Evolutionary conservation across 768 basidiomycete species (phyloP).

Genomic region (Boletus pseudo-olivaceus): DNA sequence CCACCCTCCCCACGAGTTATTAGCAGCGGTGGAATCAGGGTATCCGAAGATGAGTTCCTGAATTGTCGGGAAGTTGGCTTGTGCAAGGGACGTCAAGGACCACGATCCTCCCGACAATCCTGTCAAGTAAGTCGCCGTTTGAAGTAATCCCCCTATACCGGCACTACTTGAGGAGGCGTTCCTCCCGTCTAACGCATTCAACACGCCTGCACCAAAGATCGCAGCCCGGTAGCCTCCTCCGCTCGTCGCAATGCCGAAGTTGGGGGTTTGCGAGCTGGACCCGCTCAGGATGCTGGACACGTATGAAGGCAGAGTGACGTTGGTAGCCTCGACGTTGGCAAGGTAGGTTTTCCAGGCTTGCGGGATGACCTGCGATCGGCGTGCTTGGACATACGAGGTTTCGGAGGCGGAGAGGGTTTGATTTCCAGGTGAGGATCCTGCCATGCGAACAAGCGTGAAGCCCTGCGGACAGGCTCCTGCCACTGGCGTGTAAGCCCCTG

Average conservation of each 20-base stretch:
- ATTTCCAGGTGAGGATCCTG: constrained; percentile 15
- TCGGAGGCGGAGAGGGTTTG: constrained; percentile 39
- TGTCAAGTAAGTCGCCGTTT: constrained; percentile 49
- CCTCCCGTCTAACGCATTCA: constrained; percentile 47
- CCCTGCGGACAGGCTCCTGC: constrained; percentile 17
- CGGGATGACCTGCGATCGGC: constrained; percentile 35
- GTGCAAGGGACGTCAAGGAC: constrained; percentile 38
- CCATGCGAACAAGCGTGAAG: constrained; percentile 31
- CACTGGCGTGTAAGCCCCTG: constrained; percentile 23
- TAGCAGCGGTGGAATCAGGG: constrained; percentile 8
- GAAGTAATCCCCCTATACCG: constrained; percentile 50
- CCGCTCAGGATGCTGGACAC: constrained; percentile 31
- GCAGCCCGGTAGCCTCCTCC: constrained; percentile 60
- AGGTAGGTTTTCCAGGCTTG: constrained; percentile 41
- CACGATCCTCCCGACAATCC: constrained; percentile 48
- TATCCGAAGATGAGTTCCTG: constrained; percentile 38
- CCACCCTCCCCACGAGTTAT: constrained; percentile 34
- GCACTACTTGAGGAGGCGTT: constrained; percentile 39
- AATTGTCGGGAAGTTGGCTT: constrained; percentile 40
- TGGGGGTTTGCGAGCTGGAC: constrained; percentile 27
- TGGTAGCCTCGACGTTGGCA: constrained; percentile 32
- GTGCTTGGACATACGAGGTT: constrained; percentile 33
- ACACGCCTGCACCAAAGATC: constrained; percentile 49
- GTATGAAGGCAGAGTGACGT: constrained; percentile 32
- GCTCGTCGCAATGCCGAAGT: constrained; percentile 47